Conservation (phyloP, 768 basidiomycete genomes). For the Suillus occidentalis region DNA sequence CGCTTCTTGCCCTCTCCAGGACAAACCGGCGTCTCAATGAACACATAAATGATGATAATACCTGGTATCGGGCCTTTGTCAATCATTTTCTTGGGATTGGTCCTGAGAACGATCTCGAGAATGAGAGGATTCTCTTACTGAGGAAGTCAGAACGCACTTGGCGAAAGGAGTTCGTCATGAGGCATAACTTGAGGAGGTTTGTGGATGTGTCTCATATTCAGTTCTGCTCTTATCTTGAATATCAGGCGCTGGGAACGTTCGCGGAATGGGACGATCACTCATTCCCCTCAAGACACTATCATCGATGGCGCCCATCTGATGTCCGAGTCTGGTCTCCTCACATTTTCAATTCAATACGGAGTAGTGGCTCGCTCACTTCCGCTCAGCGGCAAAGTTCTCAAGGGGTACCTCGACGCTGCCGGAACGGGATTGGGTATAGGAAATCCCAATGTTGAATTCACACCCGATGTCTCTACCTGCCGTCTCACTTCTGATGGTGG, state of each 20-base stretch:
- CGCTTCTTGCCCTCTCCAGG: constrained; percentile 56
- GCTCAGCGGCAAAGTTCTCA: constrained; percentile 64
- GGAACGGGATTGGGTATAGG: constrained; percentile 61
- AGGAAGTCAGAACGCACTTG: constrained; percentile 60
- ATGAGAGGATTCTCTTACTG: constrained; percentile 49
- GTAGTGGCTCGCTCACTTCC: constrained; percentile 73
- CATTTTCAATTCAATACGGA: constrained; percentile 65
- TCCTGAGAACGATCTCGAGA: constrained; percentile 59
- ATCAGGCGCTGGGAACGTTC: constrained; percentile 71
- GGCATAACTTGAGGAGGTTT: constrained; percentile 57
- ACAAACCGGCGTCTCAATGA: constrained; percentile 53
- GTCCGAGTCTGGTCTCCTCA: constrained; percentile 53
- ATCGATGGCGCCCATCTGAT: constrained; percentile 64
- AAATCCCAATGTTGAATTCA: constrained; percentile 75
- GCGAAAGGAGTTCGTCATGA: constrained; percentile 66
- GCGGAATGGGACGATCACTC: constrained; percentile 56
- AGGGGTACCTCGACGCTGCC: constrained; percentile 68
- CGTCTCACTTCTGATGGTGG: constrained; percentile 60
- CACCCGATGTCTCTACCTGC: constrained; percentile 63
- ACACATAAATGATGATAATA: constrained; percentile 76
- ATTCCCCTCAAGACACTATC: constrained; percentile 59
- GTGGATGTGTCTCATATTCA: constrained; percentile 14
- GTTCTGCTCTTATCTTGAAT: not conserved
- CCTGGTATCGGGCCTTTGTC: constrained; percentile 76
- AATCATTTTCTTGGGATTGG: constrained; percentile 64